phyloP scores from a whole-genome alignment of 495 filamentous ascomycete genomes.

The Xylaria nigripes region DNA sequence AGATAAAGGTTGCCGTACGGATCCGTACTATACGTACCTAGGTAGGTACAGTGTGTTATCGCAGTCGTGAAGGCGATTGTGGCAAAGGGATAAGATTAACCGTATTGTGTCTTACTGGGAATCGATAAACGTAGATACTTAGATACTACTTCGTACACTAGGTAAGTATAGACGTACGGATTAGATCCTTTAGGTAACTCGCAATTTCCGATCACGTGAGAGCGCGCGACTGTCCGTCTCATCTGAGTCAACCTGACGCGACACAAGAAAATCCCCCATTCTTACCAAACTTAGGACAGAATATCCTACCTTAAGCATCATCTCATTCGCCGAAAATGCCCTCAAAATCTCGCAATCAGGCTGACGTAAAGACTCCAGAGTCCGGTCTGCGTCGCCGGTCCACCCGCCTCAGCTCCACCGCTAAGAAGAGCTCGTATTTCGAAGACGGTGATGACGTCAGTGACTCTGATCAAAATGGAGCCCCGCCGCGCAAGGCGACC shows the following conservation, averaged over 20 bases:
- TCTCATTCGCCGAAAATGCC: conserved; percentile 13
- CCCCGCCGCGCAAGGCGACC: conserved; percentile 9
- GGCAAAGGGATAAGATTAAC: too few species aligned
- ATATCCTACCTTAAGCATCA: background rate
- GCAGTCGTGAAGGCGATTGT: too few species aligned
- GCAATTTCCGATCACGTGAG: conserved; percentile 13
- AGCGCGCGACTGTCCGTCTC: conserved; percentile 7
- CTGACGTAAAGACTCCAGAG: conserved; percentile 10
- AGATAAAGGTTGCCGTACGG: too few species aligned
- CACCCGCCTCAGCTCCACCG: conserved; percentile 25
- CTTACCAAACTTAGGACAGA: background rate
- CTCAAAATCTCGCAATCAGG: conserved; percentile 15
- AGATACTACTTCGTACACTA: too few species aligned
- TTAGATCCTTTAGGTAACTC: background rate
- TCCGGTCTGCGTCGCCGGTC: conserved; percentile 27
- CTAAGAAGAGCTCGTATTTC: conserved; percentile 35
- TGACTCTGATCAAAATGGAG: conserved; percentile 8
- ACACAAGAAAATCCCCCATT: too few species aligned
- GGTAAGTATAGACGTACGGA: background rate
- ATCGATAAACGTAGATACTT: too few species aligned
- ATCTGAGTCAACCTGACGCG: too few species aligned
- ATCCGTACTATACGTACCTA: too few species aligned
- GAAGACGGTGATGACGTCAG: conserved; percentile 16
- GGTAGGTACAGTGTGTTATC: too few species aligned
- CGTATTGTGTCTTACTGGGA: too few species aligned